phyloP scores from a whole-genome alignment of 495 filamentous ascomycete genomes.

The Hypoxylon subgilvum region DNA sequence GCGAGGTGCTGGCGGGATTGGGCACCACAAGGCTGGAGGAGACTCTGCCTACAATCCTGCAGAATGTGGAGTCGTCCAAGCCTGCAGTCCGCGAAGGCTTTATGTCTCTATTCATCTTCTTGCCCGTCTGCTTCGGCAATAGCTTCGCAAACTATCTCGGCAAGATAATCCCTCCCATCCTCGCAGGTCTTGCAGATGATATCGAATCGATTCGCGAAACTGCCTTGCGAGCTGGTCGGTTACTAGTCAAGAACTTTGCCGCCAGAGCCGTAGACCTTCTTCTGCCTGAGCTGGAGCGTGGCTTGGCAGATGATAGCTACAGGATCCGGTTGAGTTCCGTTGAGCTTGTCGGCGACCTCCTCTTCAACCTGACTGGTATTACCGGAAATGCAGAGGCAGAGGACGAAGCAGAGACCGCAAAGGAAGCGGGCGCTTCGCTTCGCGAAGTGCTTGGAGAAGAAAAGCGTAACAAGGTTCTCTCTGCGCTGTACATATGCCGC shows the following conservation, averaged over 20 bases:
- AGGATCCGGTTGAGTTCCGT: conserved; percentile 97
- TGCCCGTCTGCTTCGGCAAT: conserved; percentile 98
- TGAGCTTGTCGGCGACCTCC: conserved; percentile 92
- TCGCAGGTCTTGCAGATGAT: conserved; percentile 93
- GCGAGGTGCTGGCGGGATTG: conserved; percentile 92
- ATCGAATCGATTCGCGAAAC: conserved; percentile 94
- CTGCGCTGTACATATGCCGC: conserved; percentile 93
- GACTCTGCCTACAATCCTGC: conserved; percentile 92
- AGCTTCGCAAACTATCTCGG: conserved; percentile 95
- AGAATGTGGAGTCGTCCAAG: conserved; percentile 93
- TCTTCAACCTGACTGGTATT: conserved; percentile 98
- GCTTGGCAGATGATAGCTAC: conserved; percentile 92
- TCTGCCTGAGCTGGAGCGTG: conserved; percentile 91
- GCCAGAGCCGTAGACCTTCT: conserved; percentile 91
- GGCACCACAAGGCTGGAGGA: conserved; percentile 92
- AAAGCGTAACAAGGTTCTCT: conserved; percentile 92
- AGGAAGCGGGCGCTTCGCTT: conserved; percentile 86
- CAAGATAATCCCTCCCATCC: conserved; percentile 94
- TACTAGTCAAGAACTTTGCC: conserved; percentile 97
- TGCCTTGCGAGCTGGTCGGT: conserved; percentile 85
- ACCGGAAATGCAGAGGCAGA: conserved; percentile 82
- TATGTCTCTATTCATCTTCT: conserved; percentile 99
- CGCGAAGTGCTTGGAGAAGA: conserved; percentile 94
- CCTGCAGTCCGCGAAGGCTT: conserved; percentile 92
- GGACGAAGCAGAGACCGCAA: conserved; percentile 70